Evolutionary conservation across 805 yeast species (phyloP).

Genomic region (Kodamaea fukazawae): DNA sequence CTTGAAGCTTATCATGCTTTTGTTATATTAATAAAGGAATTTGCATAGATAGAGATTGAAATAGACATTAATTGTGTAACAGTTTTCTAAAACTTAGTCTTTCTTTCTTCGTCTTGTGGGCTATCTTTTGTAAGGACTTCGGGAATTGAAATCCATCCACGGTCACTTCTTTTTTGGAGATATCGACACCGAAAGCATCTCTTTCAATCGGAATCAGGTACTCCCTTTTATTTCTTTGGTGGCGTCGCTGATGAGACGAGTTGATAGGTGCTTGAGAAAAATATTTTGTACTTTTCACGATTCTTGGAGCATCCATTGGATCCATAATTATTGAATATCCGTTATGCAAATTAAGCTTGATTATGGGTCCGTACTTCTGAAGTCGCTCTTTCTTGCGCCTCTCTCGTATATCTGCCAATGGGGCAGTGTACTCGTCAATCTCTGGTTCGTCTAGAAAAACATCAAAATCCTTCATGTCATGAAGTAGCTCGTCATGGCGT

Average conservation of each 20-base stretch:
- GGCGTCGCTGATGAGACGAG: no score
- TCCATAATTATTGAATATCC: constrained; percentile 40
- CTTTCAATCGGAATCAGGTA: not conserved
- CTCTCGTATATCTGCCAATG: constrained; percentile 22
- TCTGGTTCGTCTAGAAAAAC: constrained; percentile 13
- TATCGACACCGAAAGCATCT: not conserved
- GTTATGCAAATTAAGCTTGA: constrained; percentile 35
- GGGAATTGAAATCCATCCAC: constrained; percentile 2
- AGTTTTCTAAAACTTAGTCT: not conserved
- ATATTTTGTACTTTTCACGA: constrained; percentile 9
- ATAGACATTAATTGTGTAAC: not conserved
- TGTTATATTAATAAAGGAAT: constrained; percentile 1
- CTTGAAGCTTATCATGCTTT: constrained; percentile 1
- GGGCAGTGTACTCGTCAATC: constrained; percentile 26
- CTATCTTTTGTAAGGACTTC: not conserved
- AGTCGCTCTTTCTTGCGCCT: constrained; percentile 25
- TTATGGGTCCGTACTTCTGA: constrained; percentile 32
- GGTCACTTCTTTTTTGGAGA: not conserved
- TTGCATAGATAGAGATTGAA: constrained; percentile 1
- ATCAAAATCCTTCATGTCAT: constrained; percentile 21
- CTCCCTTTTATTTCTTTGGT: not conserved
- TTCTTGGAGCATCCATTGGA: constrained; percentile 31
- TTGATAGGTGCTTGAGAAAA: no score
- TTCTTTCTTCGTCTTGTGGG: not conserved
- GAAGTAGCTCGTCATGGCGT: constrained; percentile 26